These are phyloP conservation scores for Ilyonectria robusta DNA, from an alignment of 2,329 filamentous ascomycete species.

Conservation along the genomic window DNA sequence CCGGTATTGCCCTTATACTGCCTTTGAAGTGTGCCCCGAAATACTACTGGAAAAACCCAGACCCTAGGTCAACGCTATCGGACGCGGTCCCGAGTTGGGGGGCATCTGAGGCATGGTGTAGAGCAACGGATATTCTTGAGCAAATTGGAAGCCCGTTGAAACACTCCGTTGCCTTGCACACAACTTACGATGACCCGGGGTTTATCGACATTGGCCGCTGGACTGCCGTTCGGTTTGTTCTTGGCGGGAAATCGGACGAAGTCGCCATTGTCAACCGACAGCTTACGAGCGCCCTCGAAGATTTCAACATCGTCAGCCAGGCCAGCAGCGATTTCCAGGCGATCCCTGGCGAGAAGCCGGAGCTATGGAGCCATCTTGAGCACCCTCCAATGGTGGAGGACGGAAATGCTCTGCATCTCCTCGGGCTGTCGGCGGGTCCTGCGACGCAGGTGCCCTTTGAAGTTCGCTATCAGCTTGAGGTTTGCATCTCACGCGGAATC, in stretches of 20 bases:
- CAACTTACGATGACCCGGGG: constrained; percentile 49
- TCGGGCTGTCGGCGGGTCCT: constrained; percentile 38
- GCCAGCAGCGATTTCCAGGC: constrained; percentile 58
- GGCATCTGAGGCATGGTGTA: constrained; percentile 61
- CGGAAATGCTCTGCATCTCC: constrained; percentile 48
- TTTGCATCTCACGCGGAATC: constrained; percentile 85
- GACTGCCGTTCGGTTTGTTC: constrained; percentile 67
- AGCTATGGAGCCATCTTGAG: constrained; percentile 53
- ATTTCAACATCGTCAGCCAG: constrained; percentile 78
- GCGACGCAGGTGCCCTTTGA: constrained; percentile 72
- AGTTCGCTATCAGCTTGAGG: constrained; percentile 91
- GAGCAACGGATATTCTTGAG: constrained; percentile 62
- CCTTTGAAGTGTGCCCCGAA: constrained; percentile 63
- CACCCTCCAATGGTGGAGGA: constrained; percentile 32
- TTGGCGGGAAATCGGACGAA: constrained; percentile 49
- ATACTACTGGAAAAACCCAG: constrained; percentile 59
- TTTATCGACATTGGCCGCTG: constrained; percentile 70
- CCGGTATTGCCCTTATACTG: constrained; percentile 60
- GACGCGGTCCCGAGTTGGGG: constrained; percentile 55
- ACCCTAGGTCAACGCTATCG: constrained; percentile 52
- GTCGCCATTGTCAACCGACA: constrained; percentile 58
- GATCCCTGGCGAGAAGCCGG: constrained; percentile 39
- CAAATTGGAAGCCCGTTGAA: constrained; percentile 50
- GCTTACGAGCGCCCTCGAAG: constrained; percentile 67
- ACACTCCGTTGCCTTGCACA: constrained; percentile 57